Conservation (phyloP, 73 alveolate species). For the Urostyla sp. region DNA sequence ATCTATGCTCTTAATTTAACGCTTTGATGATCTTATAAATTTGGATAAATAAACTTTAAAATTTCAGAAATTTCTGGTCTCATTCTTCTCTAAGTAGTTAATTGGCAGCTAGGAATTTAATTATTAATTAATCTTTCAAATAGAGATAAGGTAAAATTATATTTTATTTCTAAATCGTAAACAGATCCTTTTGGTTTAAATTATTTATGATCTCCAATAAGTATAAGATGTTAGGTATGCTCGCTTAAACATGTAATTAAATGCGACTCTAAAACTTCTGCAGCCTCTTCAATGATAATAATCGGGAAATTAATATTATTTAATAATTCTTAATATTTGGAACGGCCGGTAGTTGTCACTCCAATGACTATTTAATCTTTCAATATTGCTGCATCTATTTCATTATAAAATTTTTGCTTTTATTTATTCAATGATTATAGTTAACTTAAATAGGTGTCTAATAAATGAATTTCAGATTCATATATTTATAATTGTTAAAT, state of each 20-base stretch:
- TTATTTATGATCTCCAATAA: constrained; percentile 93
- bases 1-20: constrained; percentile 58
- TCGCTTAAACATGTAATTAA: constrained; percentile 68
- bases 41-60: constrained; percentile 77
- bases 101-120: constrained; percentile 60
- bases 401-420: no score
- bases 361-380: constrained; percentile 67
- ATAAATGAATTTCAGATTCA: no score
- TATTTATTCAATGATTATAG: no score
- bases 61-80: constrained; percentile 83
- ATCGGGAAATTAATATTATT: constrained; percentile 77
- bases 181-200: constrained; percentile 80
- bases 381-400: no score
- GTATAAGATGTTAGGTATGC: constrained; percentile 75
- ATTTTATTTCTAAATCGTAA: constrained; percentile 69
- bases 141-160: constrained; percentile 82
- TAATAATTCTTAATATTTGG: constrained; percentile 77
- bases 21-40: constrained; percentile 66
- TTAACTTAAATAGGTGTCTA: no score
- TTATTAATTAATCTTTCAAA: constrained; percentile 88
- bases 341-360: constrained; percentile 90
- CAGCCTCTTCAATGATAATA: constrained; percentile 94
- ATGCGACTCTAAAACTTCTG: constrained; percentile 92
- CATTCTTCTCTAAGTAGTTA: constrained; percentile 89
- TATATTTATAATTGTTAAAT: no score